Base-by-base conservation (phyloP, 805 yeast genomes). In the Saccharomycopsis olivae region DNA sequence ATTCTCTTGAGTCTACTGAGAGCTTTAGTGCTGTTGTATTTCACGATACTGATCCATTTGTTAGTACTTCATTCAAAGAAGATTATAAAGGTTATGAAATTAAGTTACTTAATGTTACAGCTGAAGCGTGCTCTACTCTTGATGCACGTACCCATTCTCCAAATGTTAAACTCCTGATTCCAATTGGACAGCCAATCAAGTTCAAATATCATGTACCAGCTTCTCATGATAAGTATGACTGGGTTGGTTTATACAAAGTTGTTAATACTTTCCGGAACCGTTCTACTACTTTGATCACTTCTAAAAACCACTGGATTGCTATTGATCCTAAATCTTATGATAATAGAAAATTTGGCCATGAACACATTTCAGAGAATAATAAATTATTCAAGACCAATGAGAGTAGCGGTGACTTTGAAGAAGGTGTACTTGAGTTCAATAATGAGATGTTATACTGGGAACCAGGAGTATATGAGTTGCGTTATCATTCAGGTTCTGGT, bases 231-330 rank as follows among this genome's bases (percentile, higher is more conserved):
- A 42, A 58, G 0, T 65, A 62, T 32, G 88, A 81, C 53, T 83
- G 94, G 94, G 68, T 83, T 48, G 94, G 92, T 1, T 57, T 83
- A 23, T 83, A 83, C 58, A 71, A 72, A 39, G 68, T 79, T 8
- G 60, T 71, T 19, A 80, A 71, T 46, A 74, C 83, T 14, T 69
- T 75, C 3, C 62, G 62, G 27, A 70, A 78, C 16, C 65, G 75
- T 39, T 65, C 66, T 31, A 66, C 63, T 20, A 81, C 92, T 0
- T 58, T 67, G 28, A 59, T 75, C n/a, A 64, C 82, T 10, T 77
- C 87, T 8, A 57, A 67, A 29, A 81, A 81, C 9, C 74, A 78
- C 47, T 82, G 89, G 89, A 51, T 62, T 25, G 74, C 73, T 40
- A 55, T 68, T 10, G 59, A 64, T 14, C 53, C 53, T 2, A 47